A percentile compares a stretch with the other conserved stretches of the same genome.
phyloP scores from a whole-genome alignment of 495 filamentous ascomycete genomes.

The Penicillium ochrochloron region DNA sequence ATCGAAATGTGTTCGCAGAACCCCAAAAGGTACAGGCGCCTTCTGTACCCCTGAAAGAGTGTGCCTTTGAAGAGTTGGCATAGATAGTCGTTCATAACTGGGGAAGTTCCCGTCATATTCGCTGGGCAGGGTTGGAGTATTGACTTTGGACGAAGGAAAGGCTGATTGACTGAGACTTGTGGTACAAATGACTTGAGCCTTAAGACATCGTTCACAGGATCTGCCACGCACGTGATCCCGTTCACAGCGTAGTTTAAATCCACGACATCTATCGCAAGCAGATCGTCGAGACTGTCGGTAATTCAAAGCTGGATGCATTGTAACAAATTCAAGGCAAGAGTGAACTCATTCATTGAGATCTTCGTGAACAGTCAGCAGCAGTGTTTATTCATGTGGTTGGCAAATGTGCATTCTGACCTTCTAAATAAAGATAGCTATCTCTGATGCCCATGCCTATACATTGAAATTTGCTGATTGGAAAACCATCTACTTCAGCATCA shows the following conservation, averaged over 20 bases:
- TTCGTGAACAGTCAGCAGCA: neutral
- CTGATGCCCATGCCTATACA: neutral
- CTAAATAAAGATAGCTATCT: neutral
- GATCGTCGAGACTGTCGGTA: conserved; percentile 41
- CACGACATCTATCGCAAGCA: conserved; percentile 50
- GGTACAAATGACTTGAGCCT: conserved; percentile 34
- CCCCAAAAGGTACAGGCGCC: neutral
- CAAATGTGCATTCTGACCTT: neutral
- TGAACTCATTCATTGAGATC: neutral
- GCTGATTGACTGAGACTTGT: conserved; percentile 27
- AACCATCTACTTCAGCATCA: conserved; percentile 17
- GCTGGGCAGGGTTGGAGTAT: neutral
- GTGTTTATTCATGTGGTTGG: neutral
- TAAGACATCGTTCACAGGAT: conserved; percentile 37
- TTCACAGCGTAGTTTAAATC: conserved; percentile 45
- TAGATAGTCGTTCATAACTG: neutral
- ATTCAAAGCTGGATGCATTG: conserved; percentile 29
- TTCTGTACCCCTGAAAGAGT: conserved; percentile 25
- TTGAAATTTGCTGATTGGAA: conserved; percentile 8
- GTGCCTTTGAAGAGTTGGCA: conserved; percentile 25
- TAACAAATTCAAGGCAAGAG: neutral
- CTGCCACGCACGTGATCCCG: conserved; percentile 35
- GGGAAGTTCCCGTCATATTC: conserved; percentile 10
- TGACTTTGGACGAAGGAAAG: conserved; percentile 13
- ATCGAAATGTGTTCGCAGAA: neutral